These are phyloP conservation scores for Oryza longistaminata DNA, from an alignment of 176 grass and related monocot species.

Conservation along the genomic window DNA sequence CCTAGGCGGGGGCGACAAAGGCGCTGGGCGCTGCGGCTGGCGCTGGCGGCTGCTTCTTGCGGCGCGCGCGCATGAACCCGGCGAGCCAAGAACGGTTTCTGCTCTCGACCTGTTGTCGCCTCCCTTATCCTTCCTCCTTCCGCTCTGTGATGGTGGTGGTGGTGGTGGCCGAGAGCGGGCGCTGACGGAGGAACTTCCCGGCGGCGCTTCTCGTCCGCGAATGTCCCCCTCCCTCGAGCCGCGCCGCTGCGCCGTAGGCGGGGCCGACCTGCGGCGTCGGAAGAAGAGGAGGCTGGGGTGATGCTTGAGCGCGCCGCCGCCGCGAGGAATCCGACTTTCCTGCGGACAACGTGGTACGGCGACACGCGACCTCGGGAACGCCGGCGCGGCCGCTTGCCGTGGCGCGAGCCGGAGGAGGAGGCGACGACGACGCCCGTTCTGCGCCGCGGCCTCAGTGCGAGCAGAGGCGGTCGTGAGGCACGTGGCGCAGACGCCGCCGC, in stretches of 20 bases:
- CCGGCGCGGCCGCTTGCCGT: not conserved
- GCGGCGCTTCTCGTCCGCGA: constrained; percentile 42
- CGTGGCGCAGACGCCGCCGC: constrained; percentile 82
- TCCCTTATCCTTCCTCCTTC: constrained; percentile 11
- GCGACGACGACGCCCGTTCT: constrained; percentile 54
- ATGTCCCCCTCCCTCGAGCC: constrained; percentile 51
- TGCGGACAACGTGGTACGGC: constrained; percentile 67
- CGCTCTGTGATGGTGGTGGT: constrained; percentile 32
- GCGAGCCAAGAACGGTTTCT: constrained; percentile 70
- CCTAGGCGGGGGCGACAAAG: not conserved
- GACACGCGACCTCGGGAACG: constrained; percentile 72
- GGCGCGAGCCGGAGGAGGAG: not conserved
- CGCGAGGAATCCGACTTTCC: constrained; percentile 53
- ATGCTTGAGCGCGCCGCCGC: constrained; percentile 24
- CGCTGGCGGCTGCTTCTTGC: constrained; percentile 40
- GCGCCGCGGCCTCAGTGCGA: constrained; percentile 62
- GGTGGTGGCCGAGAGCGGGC: constrained; percentile 53
- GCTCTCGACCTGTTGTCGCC: constrained; percentile 3
- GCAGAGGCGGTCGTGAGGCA: constrained; percentile 90
- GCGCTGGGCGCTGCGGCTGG: not conserved
- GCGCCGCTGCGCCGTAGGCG: constrained; percentile 26
- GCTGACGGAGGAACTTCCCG: constrained; percentile 63
- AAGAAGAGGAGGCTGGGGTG: constrained; percentile 68
- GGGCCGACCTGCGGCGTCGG: constrained; percentile 82
- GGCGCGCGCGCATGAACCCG: constrained; percentile 51